Evolutionary conservation across 768 basidiomycete species (phyloP).

Genomic region (Suillus decipiens): DNA sequence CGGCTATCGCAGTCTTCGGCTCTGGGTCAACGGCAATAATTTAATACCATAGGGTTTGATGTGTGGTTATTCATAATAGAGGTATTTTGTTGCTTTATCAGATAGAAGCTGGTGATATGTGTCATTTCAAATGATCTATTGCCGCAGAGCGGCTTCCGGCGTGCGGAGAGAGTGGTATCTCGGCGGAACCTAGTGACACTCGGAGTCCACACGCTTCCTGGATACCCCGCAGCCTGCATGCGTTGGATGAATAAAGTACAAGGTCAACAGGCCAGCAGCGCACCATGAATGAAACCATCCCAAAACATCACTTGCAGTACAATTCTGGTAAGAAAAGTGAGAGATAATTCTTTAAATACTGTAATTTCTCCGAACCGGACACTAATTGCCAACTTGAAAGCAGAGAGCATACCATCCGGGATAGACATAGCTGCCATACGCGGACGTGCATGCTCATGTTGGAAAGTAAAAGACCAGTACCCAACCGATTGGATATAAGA

Average conservation of each 20-base stretch:
- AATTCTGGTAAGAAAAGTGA: not conserved
- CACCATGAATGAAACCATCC: not conserved
- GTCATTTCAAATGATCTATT: not conserved
- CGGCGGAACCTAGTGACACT: not conserved
- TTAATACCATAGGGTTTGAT: not conserved
- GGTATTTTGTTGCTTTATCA: not conserved
- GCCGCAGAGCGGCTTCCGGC: not conserved
- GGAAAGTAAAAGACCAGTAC: not conserved
- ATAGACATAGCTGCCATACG: not conserved
- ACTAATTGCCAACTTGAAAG: not conserved
- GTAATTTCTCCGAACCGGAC: not conserved
- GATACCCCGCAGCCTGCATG: not conserved
- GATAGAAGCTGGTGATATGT: not conserved
- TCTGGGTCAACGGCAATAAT: not conserved
- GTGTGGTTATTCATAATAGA: not conserved
- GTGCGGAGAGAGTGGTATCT: not conserved
- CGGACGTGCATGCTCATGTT: not conserved
- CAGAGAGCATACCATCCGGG: not conserved
- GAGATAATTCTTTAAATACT: not conserved
- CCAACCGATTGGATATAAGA: not conserved
- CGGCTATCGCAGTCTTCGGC: not conserved
- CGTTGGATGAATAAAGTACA: not conserved
- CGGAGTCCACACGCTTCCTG: not conserved
- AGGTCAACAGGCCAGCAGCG: not conserved
- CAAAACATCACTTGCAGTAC: not conserved